phyloP scores from a whole-genome alignment of 2,329 filamentous ascomycete genomes.

The Trichoderma asperellum region DNA sequence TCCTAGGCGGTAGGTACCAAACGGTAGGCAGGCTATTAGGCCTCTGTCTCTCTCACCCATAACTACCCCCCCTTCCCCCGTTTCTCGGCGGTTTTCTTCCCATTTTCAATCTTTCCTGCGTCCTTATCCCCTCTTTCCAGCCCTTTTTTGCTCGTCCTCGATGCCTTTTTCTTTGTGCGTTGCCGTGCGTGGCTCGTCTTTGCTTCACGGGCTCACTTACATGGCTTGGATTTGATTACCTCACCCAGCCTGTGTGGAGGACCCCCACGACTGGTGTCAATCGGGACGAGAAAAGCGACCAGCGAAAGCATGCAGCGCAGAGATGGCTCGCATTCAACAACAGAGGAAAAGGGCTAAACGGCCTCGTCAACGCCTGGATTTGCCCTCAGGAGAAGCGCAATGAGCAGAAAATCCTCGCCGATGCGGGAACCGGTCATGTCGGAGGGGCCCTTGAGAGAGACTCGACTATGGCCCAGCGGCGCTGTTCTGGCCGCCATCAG shows the following conservation, averaged over 20 bases:
- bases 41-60: conserved; percentile 36
- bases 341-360: neutral
- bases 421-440: conserved; percentile 18
- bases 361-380: neutral
- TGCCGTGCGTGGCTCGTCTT: conserved; percentile 27
- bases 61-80: conserved; percentile 45
- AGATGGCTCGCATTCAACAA: neutral
- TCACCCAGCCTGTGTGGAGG: conserved; percentile 17
- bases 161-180: conserved; percentile 29
- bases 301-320: conserved; percentile 4
- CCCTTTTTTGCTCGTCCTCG: conserved; percentile 21
- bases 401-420: conserved; percentile 17
- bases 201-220: conserved; percentile 26
- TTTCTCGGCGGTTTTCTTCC: conserved; percentile 38
- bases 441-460: conserved; percentile 28
- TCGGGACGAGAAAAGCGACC: conserved; percentile 1
- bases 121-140: conserved; percentile 30
- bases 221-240: conserved; percentile 28
- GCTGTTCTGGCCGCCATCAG: conserved; percentile 30
- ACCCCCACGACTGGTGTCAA: conserved; percentile 25
- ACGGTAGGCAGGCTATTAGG: conserved; percentile 34
- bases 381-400: neutral
- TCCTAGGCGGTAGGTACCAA: conserved; percentile 18
- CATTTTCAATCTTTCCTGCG: conserved; percentile 35
- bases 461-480: conserved; percentile 28